A percentile compares a stretch with the other conserved stretches of the same genome.
Evolutionary conservation across 352 stramenopile species (phyloP).

Genomic region (Phytophthora aleatoria): DNA sequence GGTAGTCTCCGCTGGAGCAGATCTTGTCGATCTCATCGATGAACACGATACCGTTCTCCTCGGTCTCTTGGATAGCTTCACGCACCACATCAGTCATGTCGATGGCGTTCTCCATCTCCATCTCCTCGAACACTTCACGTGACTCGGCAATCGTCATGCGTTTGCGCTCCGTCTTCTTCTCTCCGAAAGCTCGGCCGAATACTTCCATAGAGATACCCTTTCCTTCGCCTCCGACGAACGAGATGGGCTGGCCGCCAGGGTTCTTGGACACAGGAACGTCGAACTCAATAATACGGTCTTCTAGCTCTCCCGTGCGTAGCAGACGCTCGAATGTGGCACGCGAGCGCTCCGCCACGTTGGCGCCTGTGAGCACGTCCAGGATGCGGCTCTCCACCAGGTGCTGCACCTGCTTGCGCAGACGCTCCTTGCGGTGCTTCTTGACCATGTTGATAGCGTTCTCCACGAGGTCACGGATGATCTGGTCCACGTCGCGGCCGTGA

Average conservation of each 20-base stretch:
- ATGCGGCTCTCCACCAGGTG: conserved; percentile 95
- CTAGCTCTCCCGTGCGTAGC: conserved; percentile 82
- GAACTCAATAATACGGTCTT: conserved; percentile 81
- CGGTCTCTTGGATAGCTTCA: conserved; percentile 90
- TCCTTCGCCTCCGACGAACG: conserved; percentile 65
- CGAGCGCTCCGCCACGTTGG: conserved; percentile 80
- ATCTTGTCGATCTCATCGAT: conserved; percentile 99
- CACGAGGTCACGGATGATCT: conserved; percentile 99
- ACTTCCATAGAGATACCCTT: conserved; percentile 81
- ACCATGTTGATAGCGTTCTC: conserved; percentile 97
- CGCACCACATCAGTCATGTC: conserved; percentile 90
- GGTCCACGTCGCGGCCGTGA: conserved; percentile 98
- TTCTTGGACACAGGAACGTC: conserved; percentile 73
- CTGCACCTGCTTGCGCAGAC: conserved; percentile 92
- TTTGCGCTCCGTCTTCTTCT: conserved; percentile 92
- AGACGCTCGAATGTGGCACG: conserved; percentile 93
- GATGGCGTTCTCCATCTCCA: conserved; percentile 95
- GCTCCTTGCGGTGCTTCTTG: conserved; percentile 95
- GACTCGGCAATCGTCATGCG: conserved; percentile 95
- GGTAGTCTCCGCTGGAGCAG: conserved; percentile 94
- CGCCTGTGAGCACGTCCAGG: conserved; percentile 93
- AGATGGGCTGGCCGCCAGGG: conserved; percentile 56
- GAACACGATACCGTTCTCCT: conserved; percentile 99
- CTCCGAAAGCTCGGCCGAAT: conserved; percentile 71
- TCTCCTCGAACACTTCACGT: conserved; percentile 93